phyloP scores from a whole-genome alignment of 2,329 filamentous ascomycete genomes.

The Thelonectria rubi region DNA sequence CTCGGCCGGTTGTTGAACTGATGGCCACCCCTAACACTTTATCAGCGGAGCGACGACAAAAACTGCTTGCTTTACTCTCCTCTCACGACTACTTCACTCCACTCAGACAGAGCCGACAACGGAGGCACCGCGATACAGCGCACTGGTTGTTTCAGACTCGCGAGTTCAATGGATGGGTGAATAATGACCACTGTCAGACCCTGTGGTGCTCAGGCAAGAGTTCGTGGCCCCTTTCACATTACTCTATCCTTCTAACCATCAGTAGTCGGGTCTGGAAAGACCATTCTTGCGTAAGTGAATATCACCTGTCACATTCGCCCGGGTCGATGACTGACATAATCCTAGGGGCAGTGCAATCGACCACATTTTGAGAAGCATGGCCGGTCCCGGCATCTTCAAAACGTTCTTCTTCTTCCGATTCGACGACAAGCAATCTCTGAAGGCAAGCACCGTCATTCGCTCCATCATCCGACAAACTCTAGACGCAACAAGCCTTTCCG shows the following conservation, averaged over 20 bases:
- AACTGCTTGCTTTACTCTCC: background rate
- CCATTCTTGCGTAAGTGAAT: conserved; percentile 22
- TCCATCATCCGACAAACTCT: conserved; percentile 30
- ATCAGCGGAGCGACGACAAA: background rate
- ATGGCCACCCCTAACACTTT: background rate
- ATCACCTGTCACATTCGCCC: background rate
- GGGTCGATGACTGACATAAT: background rate
- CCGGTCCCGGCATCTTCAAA: background rate
- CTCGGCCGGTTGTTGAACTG: background rate
- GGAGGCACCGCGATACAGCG: conserved; percentile 40
- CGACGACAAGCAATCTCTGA: conserved; percentile 22
- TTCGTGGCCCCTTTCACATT: conserved; percentile 18
- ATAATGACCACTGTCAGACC: conserved; percentile 2
- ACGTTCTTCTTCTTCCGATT: conserved; percentile 29
- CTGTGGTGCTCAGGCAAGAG: conserved; percentile 47
- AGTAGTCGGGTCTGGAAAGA: conserved; percentile 44
- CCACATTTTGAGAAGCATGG: conserved; percentile 18
- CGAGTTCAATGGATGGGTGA: conserved; percentile 40
- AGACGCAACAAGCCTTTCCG: background rate
- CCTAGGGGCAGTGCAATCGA: conserved; percentile 27
- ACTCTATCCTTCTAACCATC: background rate
- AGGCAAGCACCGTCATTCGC: conserved; percentile 27
- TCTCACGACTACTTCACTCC: background rate
- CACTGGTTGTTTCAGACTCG: conserved; percentile 40
- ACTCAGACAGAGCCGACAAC: conserved; percentile 20